Conservation (phyloP, 2,329 filamentous ascomycete genomes). For the Penicillium hesseltinei region DNA sequence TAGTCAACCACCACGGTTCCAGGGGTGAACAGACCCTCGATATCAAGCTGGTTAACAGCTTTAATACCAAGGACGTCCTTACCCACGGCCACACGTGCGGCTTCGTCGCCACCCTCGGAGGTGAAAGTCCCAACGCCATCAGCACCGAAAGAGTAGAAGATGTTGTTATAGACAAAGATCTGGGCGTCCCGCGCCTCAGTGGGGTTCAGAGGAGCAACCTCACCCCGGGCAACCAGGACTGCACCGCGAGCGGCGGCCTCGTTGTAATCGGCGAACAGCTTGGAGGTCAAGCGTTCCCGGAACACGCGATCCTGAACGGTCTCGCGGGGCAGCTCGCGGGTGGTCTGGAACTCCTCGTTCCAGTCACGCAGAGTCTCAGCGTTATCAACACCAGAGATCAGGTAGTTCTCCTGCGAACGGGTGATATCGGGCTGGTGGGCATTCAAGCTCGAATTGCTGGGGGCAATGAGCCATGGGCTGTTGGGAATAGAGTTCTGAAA, state of each 20-base stretch:
- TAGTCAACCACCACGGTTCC: conserved; percentile 97
- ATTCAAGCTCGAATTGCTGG: conserved; percentile 59
- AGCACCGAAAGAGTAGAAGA: conserved; percentile 98
- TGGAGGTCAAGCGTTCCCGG: conserved; percentile 87
- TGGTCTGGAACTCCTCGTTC: conserved; percentile 99
- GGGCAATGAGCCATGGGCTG: conserved; percentile 84
- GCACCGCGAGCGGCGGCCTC: conserved; percentile 91
- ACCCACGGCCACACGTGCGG: conserved; percentile 88
- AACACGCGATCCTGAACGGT: conserved; percentile 94
- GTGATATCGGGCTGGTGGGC: conserved; percentile 80
- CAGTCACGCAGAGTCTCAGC: conserved; percentile 93
- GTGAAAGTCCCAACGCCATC: conserved; percentile 97
- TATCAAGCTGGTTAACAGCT: conserved; percentile 94
- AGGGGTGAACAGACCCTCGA: conserved; percentile 88
- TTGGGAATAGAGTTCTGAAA: conserved; percentile 92
- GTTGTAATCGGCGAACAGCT: conserved; percentile 96
- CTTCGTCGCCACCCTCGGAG: conserved; percentile 93
- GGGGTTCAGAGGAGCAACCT: conserved; percentile 90
- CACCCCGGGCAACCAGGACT: conserved; percentile 85
- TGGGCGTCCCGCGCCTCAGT: conserved; percentile 90
- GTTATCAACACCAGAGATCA: conserved; percentile 87
- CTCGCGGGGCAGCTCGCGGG: conserved; percentile 88
- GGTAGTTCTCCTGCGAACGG: conserved; percentile 86
- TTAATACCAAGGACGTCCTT: conserved; percentile 95
- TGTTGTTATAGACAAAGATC: conserved; percentile 99